A percentile compares a stretch with the other conserved stretches of the same genome.
Conservation (phyloP, 2,329 filamentous ascomycete species). For the Penicillium sp. region DNA sequence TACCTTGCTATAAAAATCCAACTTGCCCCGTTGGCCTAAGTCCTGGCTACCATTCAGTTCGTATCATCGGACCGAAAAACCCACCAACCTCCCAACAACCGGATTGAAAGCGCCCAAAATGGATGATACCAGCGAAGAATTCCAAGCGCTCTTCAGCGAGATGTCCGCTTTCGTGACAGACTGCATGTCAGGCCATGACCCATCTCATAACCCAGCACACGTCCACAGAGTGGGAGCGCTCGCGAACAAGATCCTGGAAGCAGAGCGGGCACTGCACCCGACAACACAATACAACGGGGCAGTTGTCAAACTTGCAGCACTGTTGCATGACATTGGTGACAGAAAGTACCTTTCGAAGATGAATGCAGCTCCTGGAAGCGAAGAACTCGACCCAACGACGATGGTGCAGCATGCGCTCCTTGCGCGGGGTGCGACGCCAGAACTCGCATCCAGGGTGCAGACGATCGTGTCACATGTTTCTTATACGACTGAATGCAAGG, state of each 20-base stretch:
- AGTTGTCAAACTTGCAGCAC: constrained; percentile 66
- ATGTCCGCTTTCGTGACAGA: constrained; percentile 64
- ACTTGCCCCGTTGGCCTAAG: neutral
- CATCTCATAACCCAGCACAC: constrained; percentile 84
- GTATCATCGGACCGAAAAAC: neutral
- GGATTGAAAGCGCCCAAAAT: constrained; percentile 6
- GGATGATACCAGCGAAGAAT: constrained; percentile 21
- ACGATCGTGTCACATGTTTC: constrained; percentile 73
- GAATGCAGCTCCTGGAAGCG: constrained; percentile 24
- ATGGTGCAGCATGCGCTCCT: constrained; percentile 32
- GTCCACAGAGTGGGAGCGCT: constrained; percentile 77
- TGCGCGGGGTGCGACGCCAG: constrained; percentile 52
- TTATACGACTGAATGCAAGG: constrained; percentile 69
- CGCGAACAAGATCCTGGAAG: constrained; percentile 62
- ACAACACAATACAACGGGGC: constrained; percentile 49
- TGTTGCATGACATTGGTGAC: constrained; percentile 88
- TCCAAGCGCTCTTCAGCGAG: constrained; percentile 52
- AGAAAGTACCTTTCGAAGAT: constrained; percentile 66
- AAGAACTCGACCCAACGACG: constrained; percentile 27
- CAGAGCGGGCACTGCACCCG: constrained; percentile 43
- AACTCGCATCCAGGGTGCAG: constrained; percentile 67
- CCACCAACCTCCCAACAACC: neutral
- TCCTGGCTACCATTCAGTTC: neutral
- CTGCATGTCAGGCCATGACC: constrained; percentile 75
- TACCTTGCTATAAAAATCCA: neutral